Evolutionary conservation across 768 basidiomycete species (phyloP).

Genomic region (Mycena filopes): DNA sequence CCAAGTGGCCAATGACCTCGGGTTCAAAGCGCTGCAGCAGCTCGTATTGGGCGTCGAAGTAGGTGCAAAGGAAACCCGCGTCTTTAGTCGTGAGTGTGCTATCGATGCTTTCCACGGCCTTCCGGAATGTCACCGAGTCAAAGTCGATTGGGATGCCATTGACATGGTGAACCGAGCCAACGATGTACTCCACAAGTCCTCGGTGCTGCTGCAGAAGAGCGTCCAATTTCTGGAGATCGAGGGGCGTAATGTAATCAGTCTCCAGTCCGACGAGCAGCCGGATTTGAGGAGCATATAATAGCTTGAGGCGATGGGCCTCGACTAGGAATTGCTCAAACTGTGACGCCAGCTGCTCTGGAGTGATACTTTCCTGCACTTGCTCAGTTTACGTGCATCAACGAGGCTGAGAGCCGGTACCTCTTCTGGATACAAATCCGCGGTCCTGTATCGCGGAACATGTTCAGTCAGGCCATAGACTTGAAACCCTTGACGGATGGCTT

Average conservation of each 20-base stretch:
- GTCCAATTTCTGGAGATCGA: slow-evolving; percentile 71
- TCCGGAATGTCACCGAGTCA: slow-evolving; percentile 75
- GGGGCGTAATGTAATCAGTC: slow-evolving; percentile 84
- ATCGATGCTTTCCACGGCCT: slow-evolving; percentile 59
- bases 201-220: slow-evolving; percentile 59
- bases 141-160: slow-evolving; percentile 92
- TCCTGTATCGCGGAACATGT: slow-evolving; percentile 90
- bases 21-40: slow-evolving; percentile 79
- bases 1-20: slow-evolving; percentile 93
- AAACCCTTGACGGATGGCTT: slow-evolving; percentile 85
- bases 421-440: slow-evolving; percentile 90
- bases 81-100: slow-evolving; percentile 37
- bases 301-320: slow-evolving; percentile 84
- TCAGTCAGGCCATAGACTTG: slow-evolving; percentile 88
- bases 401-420: slow-evolving; percentile 66
- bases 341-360: slow-evolving; percentile 58
- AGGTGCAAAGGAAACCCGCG: slow-evolving; percentile 65
- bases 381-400: slow-evolving; percentile 26
- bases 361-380: slow-evolving; percentile 61
- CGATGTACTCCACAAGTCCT: slow-evolving; percentile 81
- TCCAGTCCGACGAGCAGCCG: slow-evolving; percentile 89
- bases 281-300: slow-evolving; percentile 70
- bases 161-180: slow-evolving; percentile 95
- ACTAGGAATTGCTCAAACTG: slow-evolving; percentile 81
- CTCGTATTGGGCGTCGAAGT: slow-evolving; percentile 88